phyloP scores from a whole-genome alignment of 345 rosid species.

The Litchi chinensis region DNA sequence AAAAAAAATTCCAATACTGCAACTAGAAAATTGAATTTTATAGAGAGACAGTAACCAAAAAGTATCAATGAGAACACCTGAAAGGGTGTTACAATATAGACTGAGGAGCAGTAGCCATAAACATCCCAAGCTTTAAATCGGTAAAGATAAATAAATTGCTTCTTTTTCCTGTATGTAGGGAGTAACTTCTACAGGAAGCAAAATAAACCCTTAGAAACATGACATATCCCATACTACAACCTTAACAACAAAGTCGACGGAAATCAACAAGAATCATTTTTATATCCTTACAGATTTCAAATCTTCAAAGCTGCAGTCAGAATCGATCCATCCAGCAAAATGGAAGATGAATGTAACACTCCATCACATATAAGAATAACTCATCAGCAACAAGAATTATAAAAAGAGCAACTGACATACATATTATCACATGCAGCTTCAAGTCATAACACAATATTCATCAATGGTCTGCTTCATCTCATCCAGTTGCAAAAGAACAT shows the following conservation, averaged over 20 bases:
- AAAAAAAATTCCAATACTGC: no score
- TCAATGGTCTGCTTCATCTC: conserved; percentile 48
- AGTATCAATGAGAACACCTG: background rate
- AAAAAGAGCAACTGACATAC: no score
- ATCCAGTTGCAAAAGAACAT: conserved; percentile 62
- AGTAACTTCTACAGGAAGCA: conserved; percentile 4
- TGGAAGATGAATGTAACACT: background rate
- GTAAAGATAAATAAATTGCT: no score
- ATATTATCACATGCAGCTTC: conserved; percentile 11
- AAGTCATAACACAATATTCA: conserved; percentile 38
- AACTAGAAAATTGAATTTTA: no score
- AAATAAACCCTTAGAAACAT: background rate
- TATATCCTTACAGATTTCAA: background rate
- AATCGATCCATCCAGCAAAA: background rate
- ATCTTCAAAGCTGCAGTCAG: background rate
- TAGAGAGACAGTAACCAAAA: background rate
- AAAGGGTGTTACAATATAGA: background rate
- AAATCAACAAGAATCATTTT: background rate
- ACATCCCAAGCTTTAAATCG: background rate
- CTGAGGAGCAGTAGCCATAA: background rate
- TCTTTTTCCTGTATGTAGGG: background rate
- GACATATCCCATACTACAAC: background rate
- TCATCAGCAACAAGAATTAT: background rate
- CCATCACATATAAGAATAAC: background rate
- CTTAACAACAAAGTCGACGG: background rate